A percentile compares a stretch with the other conserved stretches of the same genome.
phyloP scores from a whole-genome alignment of 495 filamentous ascomycete genomes.

The Talaromyces ruber region DNA sequence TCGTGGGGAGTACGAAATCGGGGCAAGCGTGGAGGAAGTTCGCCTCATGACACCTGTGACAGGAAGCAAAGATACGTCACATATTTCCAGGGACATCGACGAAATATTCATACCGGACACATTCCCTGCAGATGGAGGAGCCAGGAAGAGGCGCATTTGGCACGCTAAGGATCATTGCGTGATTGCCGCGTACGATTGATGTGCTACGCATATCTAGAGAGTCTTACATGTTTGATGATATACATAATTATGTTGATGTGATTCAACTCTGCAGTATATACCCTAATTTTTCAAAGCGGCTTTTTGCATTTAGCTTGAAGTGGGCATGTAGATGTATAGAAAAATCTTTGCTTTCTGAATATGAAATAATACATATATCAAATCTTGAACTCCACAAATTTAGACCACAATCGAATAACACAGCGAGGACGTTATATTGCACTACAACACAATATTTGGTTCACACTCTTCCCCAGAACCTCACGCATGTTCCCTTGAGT shows the following conservation, averaged over 20 bases:
- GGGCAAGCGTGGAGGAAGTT: conserved; percentile 75
- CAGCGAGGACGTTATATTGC: too few relatives aligned
- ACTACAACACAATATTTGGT: too few relatives aligned
- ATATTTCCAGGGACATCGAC: conserved; percentile 17
- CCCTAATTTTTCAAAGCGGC: conserved; percentile 2
- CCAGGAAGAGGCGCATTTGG: conserved; percentile 63
- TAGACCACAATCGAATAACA: too few relatives aligned
- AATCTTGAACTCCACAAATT: background rate
- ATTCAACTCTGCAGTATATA: background rate
- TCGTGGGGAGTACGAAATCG: conserved; percentile 74
- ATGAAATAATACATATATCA: background rate
- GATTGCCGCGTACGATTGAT: conserved; percentile 43
- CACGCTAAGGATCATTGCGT: conserved; percentile 56
- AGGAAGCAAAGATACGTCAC: conserved; percentile 12
- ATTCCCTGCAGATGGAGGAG: conserved; percentile 43
- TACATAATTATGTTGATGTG: background rate
- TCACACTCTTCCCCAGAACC: too few relatives aligned
- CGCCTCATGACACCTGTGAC: conserved; percentile 22
- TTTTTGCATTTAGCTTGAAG: background rate
- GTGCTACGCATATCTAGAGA: background rate
- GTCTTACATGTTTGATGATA: background rate
- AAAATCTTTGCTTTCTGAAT: background rate
- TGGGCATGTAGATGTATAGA: background rate
- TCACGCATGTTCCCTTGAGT: too few relatives aligned
- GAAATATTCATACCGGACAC: conserved; percentile 38